These are phyloP conservation scores for Chaetomium globosum DNA, from an alignment of 2,329 filamentous ascomycete genomes.

Conservation along the genomic window DNA sequence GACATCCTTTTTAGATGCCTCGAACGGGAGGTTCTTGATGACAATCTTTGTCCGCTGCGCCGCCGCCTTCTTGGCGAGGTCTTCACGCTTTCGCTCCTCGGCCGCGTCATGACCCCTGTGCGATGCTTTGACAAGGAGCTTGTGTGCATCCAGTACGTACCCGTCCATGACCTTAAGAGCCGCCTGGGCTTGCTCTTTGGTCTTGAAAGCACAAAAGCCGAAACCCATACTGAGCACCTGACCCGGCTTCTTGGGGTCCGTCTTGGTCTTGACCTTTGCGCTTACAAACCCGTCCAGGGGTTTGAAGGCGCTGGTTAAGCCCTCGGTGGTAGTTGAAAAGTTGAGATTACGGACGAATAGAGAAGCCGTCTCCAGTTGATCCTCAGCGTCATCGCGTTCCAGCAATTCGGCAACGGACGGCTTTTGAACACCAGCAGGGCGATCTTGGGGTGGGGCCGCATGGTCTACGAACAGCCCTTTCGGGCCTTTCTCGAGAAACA, in stretches of 20 bases:
- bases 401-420: conserved; percentile 70
- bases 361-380: conserved; percentile 70
- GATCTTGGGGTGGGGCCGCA: conserved; percentile 41
- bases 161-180: conserved; percentile 87
- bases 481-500: conserved; percentile 93
- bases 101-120: conserved; percentile 86
- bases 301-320: conserved; percentile 75
- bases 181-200: conserved; percentile 74
- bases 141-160: conserved; percentile 82
- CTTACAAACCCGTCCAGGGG: conserved; percentile 85
- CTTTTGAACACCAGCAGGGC: conserved; percentile 57
- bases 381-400: conserved; percentile 56
- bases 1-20: conserved; percentile 90
- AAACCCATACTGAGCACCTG: conserved; percentile 96
- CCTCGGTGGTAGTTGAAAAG: conserved; percentile 80
- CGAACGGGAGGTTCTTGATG: conserved; percentile 97
- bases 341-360: conserved; percentile 93
- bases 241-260: conserved; percentile 85
- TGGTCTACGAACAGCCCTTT: conserved; percentile 68
- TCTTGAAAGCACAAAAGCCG: conserved; percentile 87
- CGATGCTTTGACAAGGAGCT: conserved; percentile 80
- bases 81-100: conserved; percentile 80
- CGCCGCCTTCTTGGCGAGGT: conserved; percentile 78
- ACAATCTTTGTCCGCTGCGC: conserved; percentile 85
- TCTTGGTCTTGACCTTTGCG: conserved; percentile 88